phyloP scores from a whole-genome alignment of 2,329 filamentous ascomycete genomes.

The Hymenoscyphus linearis region DNA sequence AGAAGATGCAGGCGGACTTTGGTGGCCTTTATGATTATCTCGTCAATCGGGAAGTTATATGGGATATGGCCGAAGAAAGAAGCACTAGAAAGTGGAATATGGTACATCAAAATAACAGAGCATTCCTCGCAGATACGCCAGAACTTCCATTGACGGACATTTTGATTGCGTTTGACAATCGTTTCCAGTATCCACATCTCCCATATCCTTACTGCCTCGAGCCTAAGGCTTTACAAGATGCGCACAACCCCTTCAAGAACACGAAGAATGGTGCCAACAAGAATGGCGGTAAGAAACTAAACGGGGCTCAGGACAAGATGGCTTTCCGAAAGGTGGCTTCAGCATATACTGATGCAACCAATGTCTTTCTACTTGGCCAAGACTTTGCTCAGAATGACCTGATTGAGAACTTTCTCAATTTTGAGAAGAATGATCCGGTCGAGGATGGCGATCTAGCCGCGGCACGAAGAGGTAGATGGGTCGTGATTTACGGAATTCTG shows the following conservation, averaged over 20 bases:
- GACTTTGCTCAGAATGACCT: slow-evolving; percentile 49
- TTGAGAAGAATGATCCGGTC: slow-evolving; percentile 50
- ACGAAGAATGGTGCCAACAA: slow-evolving; percentile 18
- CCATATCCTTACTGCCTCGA: slow-evolving; percentile 62
- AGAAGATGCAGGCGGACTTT: slow-evolving; percentile 59
- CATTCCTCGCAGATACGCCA: slow-evolving; percentile 44
- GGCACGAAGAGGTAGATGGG: slow-evolving; percentile 55
- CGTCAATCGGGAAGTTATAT: slow-evolving; percentile 60
- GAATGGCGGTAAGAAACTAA: slow-evolving; percentile 11
- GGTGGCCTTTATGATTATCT: slow-evolving; percentile 65
- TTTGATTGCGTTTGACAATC: slow-evolving; percentile 59
- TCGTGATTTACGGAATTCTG: slow-evolving; percentile 54
- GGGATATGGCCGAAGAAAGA: slow-evolving; percentile 58
- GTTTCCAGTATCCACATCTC: slow-evolving; percentile 58
- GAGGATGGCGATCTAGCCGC: slow-evolving; percentile 48
- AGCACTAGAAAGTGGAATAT: slow-evolving; percentile 62
- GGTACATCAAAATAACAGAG: slow-evolving; percentile 42
- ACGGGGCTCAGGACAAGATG: slow-evolving; percentile 23
- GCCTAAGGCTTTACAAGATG: slow-evolving; percentile 37
- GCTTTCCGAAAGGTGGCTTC: slow-evolving; percentile 32
- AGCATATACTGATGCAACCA: slow-evolving; percentile 55
- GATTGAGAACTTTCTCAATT: slow-evolving; percentile 49
- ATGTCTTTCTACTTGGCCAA: slow-evolving; percentile 50
- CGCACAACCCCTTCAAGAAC: slow-evolving; percentile 35
- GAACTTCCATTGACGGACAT: slow-evolving; percentile 63